Conservation (phyloP, 1,139 yeast species). For the Yamadazyma buinensis region DNA sequence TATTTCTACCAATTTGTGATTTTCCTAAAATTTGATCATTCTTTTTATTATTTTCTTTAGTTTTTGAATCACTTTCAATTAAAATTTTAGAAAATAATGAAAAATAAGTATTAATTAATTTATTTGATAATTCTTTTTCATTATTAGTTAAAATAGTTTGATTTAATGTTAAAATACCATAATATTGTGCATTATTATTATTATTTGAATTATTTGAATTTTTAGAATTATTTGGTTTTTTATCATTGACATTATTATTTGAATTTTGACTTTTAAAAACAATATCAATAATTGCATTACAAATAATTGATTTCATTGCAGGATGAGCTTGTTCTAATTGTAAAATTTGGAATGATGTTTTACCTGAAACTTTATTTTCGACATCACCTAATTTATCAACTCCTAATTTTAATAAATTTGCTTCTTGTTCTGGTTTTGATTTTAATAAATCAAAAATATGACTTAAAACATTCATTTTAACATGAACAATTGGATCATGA, state of each 20-base stretch:
- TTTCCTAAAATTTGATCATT: constrained; percentile 35
- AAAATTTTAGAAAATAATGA: constrained; percentile 81
- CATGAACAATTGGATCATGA: constrained; percentile 91
- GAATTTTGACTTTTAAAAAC: constrained; percentile 72
- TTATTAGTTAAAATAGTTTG: constrained; percentile 84
- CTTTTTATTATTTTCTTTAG: constrained; percentile 27
- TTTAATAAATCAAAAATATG: constrained; percentile 78
- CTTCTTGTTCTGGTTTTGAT: constrained; percentile 95
- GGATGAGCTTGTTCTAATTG: constrained; percentile 91
- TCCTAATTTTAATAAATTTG: constrained; percentile 79
- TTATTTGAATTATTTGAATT: too few species aligned
- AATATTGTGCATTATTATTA: constrained; percentile 86
- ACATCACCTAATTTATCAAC: constrained; percentile 92
- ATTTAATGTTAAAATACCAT: constrained; percentile 81
- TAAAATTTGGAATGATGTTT: constrained; percentile 76
- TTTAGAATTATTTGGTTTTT: too few species aligned
- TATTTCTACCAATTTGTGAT: constrained; percentile 51
- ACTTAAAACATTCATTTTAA: constrained; percentile 70
- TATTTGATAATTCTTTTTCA: constrained; percentile 77
- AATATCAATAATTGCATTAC: constrained; percentile 76
- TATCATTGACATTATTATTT: too few species aligned
- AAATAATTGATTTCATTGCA: constrained; percentile 82
- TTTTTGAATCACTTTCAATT: constrained; percentile 56
- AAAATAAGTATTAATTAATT: constrained; percentile 78
- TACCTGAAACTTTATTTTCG: constrained; percentile 87